Evolutionary conservation across 345 rosid species (phyloP), one percentile per base, ranked within the genome.

Genomic region (Erucastrum elatum): DNA sequence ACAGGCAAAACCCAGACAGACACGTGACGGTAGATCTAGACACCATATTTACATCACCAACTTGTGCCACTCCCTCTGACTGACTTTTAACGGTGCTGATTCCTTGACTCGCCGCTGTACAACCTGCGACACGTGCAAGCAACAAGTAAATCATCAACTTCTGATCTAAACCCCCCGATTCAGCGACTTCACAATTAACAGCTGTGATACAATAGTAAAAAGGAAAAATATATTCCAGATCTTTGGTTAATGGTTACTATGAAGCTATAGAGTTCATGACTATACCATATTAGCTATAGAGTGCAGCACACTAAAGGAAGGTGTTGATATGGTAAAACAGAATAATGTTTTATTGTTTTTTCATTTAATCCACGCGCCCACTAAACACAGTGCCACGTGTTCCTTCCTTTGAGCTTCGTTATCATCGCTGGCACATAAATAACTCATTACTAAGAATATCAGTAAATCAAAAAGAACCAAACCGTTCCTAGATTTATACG

Each of bases 71-170:
- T 10, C 60, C 51, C 64, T 17, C 6, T 29, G 6, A 3, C 69
- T 30, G n/a, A n/a, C 17, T 30, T 70, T 83, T 80, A 78, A 49
- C 79, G 88, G 51, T 86, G 97, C 88, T 90, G 86, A 89, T 90
- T 94, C 86, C 89, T 88, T 0, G 95, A 87, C 67, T 91, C 97
- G 41, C 89, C 92, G 41, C 97, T 92, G 92, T 94, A 94, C 35
- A 94, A 87, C 98, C 98, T 94, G 87, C 53, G 26, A 75, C 74
- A 74, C 39, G 33, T 16, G 29, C 33, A 26, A 25, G 26, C 51
- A 62, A 6, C 39, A 3, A 33, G 35, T 64, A 26, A 76, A 46
- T 2, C 35, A 34, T 56, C 25, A 34, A 73, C 34, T 59, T 37
- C 34, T 71, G 26, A 84, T 82, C 78, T 55, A 7, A 73, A 49